Base-by-base conservation (phyloP, 805 yeast species). In the Tetrapisispora arboricola region DNA sequence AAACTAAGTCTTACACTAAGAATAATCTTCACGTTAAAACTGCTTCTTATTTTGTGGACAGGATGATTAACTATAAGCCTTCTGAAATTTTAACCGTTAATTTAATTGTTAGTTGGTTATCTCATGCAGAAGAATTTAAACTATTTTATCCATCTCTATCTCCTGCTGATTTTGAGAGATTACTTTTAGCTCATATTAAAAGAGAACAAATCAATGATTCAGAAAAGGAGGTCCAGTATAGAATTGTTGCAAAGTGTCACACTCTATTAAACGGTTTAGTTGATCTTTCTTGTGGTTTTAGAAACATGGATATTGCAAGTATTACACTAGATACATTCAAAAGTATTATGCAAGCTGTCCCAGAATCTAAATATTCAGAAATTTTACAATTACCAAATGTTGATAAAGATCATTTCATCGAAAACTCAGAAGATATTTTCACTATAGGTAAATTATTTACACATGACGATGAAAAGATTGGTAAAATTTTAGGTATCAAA, bases 301-400 rank as follows among this genome's bases (percentile, higher is more conserved):
- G 90, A 66, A 74, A 76, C 45, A 68, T 76, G 18, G 90, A 80
- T 17, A 67, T 85, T 40, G 70, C 85, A 26, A 49, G 68, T 28
- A 68, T 72, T 28, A 72, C 84, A 12, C 61, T 76, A 36, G 86
- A 80, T 41, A 69, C 90, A 38, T 75, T 80, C 52, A 80, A 83
- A 57, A 72, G 78, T 37, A 61, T 90, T 28, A 66, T 79, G 25
- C 95, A 85, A 63, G 96, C 94, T 3, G 78, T 85, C 0, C 71
- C 66, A 57, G 68, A 50, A 64, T 75, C 42, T 51, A 68, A 51
- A 44, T 68, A 74, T 50, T 78, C 78, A 42, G 86, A 83, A 59
- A 66, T 83, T 40, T 68, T 83, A 45, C 97, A 92, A 66, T 71
- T 90, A 47, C 96, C 96, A 25, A 76, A 75, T 43, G 84, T 84